phyloP scores from a whole-genome alignment of 202 grass and related monocot species.

The Panicum virgatum region DNA sequence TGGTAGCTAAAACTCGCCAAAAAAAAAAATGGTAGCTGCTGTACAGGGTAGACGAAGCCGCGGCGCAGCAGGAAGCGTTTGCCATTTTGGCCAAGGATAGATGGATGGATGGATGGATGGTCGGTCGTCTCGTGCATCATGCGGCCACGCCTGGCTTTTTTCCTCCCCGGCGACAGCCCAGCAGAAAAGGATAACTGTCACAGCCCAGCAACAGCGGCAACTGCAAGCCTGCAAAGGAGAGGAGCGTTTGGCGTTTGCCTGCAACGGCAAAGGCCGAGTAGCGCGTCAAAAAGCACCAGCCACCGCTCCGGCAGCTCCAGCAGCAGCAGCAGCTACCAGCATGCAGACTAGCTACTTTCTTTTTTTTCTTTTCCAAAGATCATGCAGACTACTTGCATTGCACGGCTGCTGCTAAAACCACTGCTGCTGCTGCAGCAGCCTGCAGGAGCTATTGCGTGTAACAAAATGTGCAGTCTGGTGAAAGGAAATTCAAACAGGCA shows the following conservation, averaged over 20 bases:
- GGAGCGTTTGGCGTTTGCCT: not conserved
- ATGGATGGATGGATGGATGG: not conserved
- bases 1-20: no score
- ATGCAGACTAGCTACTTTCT: not conserved
- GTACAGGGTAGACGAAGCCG: no score
- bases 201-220: not conserved
- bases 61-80: not conserved
- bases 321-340: not conserved
- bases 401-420: not conserved
- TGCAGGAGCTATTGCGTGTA: not conserved
- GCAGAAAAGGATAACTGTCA: constrained; percentile 11
- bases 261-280: no score
- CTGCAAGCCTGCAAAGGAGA: not conserved
- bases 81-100: not conserved
- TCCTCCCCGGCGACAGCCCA: not conserved
- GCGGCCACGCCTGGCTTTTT: constrained; percentile 12
- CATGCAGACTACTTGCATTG: not conserved
- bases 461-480: not conserved
- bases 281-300: not conserved
- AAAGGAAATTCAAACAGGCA: not conserved
- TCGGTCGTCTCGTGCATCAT: not conserved
- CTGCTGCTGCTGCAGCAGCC: not conserved
- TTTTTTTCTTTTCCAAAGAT: no score
- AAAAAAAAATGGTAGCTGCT: no score
- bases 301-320: not conserved